Evolutionary conservation across 1,284 basidiomycete species (phyloP), one percentile per base, ranked within the genome.

Genomic region (Leccinum griseonigrum): DNA sequence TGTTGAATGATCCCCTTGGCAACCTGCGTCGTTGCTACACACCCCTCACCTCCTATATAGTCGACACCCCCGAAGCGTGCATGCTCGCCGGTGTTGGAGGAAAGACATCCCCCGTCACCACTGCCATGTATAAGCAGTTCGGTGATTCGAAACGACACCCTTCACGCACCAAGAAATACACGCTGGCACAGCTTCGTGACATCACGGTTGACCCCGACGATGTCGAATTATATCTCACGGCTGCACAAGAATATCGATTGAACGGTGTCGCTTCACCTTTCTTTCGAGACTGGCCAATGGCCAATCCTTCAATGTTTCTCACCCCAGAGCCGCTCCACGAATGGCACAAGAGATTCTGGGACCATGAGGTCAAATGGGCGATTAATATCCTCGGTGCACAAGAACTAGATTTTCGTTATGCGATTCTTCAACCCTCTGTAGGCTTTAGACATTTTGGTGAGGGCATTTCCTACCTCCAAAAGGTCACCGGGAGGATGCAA

Each of bases 1-100:
- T 61, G 56, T 34, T 61, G 56, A 48, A n/a, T 10, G 52, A 61
- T 26, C 60, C 13, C 2, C 16, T 34, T 5, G 57, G 57, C 13
- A 53, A 62, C 18, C 13, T 40, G 2, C 18, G 5, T 4, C 51
- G 31, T 48, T 60, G 58, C 22, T 55, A 14, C 29, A 60, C 59
- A 8, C 59, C 56, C 40, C 13, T 43, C 16, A 13, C n/a, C n/a
- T 43, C 40, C 4, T 43, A 43, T n/a, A 43, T 43, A 16, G 13
- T 13, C 4, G 40, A 43, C 40, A 43, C n/a, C 6, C 40, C n/a
- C 4, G n/a, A 43, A 43, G 11, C 40, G 2, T 43, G 40, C 11
- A 43, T 43, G 40, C 40, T 43, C 7, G 40, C 40, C 13, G 40
- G 10, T 43, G 40, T 43, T 3, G 40, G 40, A 43, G 40, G 40